Base-by-base conservation (phyloP, 306 rosid genomes). In the Pyrus bretschneideri region DNA sequence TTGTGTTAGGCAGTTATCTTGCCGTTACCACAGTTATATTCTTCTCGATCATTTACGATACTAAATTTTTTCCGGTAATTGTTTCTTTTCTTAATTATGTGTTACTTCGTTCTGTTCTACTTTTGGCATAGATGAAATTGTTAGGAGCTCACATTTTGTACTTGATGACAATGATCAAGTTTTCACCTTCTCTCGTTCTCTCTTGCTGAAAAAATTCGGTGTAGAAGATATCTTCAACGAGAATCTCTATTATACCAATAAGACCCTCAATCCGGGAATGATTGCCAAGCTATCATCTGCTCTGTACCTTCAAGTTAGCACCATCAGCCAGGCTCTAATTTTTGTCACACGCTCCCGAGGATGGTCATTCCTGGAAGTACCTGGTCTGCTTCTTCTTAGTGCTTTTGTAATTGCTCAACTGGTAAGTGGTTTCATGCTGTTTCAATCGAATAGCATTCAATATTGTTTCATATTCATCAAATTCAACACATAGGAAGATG, bases 291-390 rank as follows among this genome's bases (percentile, higher is more conserved):
- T 74, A 62, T 25, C 79, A 76, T 64, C 79, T 22, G 79, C 59
- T 30, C 35, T 76, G 65, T 76, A 76, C 79, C 79, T 76, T 76
- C 79, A 76, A 76, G 79, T 76, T 49, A 76, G 79, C 65, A 76
- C 65, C 62, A 76, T 76, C 63, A 76, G 79, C 52, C 79, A 74
- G 60, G 78, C 78, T 61, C 30, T 74, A 21, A 74, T 74, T 45
- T 74, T 74, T 44, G 78, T 74, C 13, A 76, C 79, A 31, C 71
- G 72, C 51, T 76, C 79, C 4, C 52, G 79, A 66, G 72, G 79
- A 21, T 76, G 71, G 79, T 76, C 79, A 49, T 65, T 64, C 38
- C 51, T 35, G 35, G 79, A 76, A 66, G 35, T 72, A 64, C 79
- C 72, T 6, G 79, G 79, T n/a, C 52, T 52, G 23, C 72, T 76